Evolutionary conservation across 768 basidiomycete genomes (phyloP).

Genomic region (Mycena olivaceomarginata): DNA sequence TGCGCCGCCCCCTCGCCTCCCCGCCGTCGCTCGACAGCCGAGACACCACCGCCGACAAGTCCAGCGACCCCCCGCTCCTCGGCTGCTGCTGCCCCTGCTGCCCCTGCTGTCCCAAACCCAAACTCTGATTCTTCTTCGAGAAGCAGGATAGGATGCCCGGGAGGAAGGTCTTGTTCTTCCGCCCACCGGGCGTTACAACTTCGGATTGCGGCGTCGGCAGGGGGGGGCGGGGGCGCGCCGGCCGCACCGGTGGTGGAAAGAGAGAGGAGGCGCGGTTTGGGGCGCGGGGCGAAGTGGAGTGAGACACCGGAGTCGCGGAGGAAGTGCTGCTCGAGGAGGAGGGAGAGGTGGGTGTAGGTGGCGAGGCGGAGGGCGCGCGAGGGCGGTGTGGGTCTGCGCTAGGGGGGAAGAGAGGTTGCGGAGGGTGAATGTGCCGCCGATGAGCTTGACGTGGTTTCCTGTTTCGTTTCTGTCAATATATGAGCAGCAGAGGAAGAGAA

Average conservation of each 20-base stretch:
- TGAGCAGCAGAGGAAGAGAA: constrained; percentile 7
- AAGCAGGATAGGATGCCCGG: constrained; percentile 67
- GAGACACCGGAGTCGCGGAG: constrained; percentile 70
- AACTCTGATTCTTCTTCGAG: constrained; percentile 51
- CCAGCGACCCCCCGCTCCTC: constrained; percentile 61
- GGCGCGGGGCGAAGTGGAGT: constrained; percentile 62
- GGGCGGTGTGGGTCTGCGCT: constrained; percentile 36
- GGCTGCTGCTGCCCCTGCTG: constrained; percentile 39
- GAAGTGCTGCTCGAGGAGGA: constrained; percentile 77
- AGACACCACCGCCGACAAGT: constrained; percentile 61
- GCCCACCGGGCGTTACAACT: background rate
- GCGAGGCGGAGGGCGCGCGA: constrained; percentile 72
- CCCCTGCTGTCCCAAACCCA: constrained; percentile 31
- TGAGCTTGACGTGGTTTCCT: constrained; percentile 54
- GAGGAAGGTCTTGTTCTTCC: constrained; percentile 54
- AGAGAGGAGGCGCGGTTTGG: constrained; percentile 45
- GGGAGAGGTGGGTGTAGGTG: constrained; percentile 73
- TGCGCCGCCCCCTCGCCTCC: too few relatives aligned
- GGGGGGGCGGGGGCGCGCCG: constrained; percentile 40
- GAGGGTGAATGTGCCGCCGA: constrained; percentile 80
- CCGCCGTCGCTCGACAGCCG: constrained; percentile 1
- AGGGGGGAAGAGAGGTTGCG: constrained; percentile 64
- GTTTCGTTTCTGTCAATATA: background rate
- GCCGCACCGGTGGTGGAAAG: constrained; percentile 1
- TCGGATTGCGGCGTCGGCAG: constrained; percentile 48